These are phyloP conservation scores for Cyberlindnera sargentensis DNA, from an alignment of 805 yeast genomes.

Conservation along the genomic window DNA sequence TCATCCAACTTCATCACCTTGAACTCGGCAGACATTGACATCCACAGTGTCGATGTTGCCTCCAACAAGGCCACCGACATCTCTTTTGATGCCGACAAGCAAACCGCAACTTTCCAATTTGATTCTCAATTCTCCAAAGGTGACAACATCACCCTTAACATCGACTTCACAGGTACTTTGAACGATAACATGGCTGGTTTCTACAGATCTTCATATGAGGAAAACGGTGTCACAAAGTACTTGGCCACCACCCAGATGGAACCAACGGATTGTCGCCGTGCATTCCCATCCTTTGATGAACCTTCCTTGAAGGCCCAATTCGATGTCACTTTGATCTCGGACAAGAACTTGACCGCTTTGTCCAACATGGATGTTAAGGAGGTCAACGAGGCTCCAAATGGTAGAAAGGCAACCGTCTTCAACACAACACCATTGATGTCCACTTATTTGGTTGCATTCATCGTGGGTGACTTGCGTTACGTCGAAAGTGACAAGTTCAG, in stretches of 20 bases:
- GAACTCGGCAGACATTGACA: constrained; percentile 60
- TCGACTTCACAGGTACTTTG: constrained; percentile 54
- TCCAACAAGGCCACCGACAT: constrained; percentile 29
- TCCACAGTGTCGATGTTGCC: constrained; percentile 40
- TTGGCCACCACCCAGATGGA: constrained; percentile 84
- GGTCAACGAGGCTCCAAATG: constrained; percentile 36
- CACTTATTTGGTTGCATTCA: constrained; percentile 79
- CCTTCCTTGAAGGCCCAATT: constrained; percentile 75
- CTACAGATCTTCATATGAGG: constrained; percentile 61
- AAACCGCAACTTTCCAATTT: constrained; percentile 57
- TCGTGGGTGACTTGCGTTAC: constrained; percentile 72
- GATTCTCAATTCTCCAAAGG: constrained; percentile 33
- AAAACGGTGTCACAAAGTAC: constrained; percentile 54
- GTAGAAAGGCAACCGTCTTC: constrained; percentile 50
- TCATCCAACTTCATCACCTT: constrained; percentile 40
- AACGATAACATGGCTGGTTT: constrained; percentile 81
- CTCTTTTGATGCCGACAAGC: constrained; percentile 43
- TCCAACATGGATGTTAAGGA: constrained; percentile 63
- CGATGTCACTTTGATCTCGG: constrained; percentile 54
- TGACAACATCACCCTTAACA: constrained; percentile 36
- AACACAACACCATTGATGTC: constrained; percentile 79
- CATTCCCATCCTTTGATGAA: constrained; percentile 83
- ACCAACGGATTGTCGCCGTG: constrained; percentile 80
- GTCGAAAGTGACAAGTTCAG: constrained; percentile 60
- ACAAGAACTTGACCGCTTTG: constrained; percentile 47